Conservation (phyloP, 305 asterid genomes). For the Fraxinus angustifolia region DNA sequence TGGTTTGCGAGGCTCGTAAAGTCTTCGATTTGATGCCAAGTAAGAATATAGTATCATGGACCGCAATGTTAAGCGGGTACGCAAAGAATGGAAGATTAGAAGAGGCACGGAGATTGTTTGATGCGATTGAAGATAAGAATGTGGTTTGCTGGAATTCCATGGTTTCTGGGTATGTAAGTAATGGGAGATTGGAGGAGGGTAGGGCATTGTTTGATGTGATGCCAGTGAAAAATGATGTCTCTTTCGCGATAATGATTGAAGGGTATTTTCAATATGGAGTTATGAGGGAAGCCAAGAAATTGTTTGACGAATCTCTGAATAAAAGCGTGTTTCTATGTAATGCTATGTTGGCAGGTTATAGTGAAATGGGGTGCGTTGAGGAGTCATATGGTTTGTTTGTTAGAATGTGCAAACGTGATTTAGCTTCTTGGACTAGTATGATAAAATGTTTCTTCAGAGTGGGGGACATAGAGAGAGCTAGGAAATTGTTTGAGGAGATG, state of each 20-base stretch:
- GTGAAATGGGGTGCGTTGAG: slow-evolving; percentile 27
- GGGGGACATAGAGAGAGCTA: slow-evolving; percentile 45
- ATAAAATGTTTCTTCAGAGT: slow-evolving; percentile 39
- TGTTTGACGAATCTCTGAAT: slow-evolving; percentile 34
- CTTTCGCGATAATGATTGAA: slow-evolving; percentile 43
- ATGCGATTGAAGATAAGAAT: slow-evolving; percentile 35
- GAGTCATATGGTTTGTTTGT: slow-evolving; percentile 40
- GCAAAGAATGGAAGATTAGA: slow-evolving; percentile 49
- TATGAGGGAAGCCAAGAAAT: slow-evolving; percentile 41
- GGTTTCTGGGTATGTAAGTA: slow-evolving; percentile 41
- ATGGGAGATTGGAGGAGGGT: slow-evolving; percentile 42
- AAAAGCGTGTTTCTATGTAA: slow-evolving; percentile 40
- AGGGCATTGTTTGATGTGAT: slow-evolving; percentile 45
- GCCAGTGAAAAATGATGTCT: slow-evolving; percentile 51
- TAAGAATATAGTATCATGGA: slow-evolving; percentile 50
- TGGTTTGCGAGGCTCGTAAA: slow-evolving; percentile 47
- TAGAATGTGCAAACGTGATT: slow-evolving; percentile 42
- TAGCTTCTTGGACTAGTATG: slow-evolving; percentile 65
- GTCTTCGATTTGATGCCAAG: slow-evolving; percentile 42
- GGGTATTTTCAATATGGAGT: slow-evolving; percentile 38
- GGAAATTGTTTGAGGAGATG: slow-evolving; percentile 49
- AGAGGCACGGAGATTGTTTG: slow-evolving; percentile 47
- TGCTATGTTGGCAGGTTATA: slow-evolving; percentile 59
- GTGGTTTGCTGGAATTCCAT: slow-evolving; percentile 49
- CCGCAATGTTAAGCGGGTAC: slow-evolving; percentile 52